Evolutionary conservation across 2,329 filamentous ascomycete species (phyloP).

Genomic region (Neophaeococcomyces aloes): DNA sequence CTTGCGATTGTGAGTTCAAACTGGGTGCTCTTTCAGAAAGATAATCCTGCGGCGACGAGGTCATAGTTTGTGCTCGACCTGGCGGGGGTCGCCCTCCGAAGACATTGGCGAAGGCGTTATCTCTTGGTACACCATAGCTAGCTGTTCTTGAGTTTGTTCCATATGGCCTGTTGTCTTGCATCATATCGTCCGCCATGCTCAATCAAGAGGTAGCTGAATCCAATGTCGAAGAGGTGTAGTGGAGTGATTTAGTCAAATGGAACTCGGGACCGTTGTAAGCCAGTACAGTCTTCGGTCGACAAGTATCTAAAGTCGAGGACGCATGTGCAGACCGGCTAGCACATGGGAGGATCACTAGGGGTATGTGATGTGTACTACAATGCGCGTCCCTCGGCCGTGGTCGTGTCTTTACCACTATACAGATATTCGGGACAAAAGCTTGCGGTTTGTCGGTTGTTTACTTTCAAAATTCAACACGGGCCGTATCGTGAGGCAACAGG

Average conservation of each 20-base stretch:
- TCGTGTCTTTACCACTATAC: too few species aligned
- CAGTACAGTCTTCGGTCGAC: too few species aligned
- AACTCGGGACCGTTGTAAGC: background rate
- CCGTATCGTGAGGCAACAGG: too few species aligned
- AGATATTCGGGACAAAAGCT: too few species aligned
- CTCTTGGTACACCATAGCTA: conserved; percentile 57
- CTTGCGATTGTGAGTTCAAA: conserved; percentile 49
- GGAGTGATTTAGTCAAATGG: background rate
- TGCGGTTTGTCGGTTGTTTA: too few species aligned
- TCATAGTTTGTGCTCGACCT: conserved; percentile 93
- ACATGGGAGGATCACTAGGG: too few species aligned
- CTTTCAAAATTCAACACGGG: too few species aligned
- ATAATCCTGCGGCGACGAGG: conserved; percentile 57
- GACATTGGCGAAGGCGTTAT: conserved; percentile 92
- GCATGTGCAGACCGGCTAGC: too few species aligned
- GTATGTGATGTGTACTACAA: too few species aligned
- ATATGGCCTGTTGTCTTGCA: conserved; percentile 52
- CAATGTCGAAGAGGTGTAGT: background rate
- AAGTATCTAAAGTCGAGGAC: too few species aligned
- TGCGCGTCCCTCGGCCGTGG: too few species aligned
- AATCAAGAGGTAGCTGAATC: conserved; percentile 21
- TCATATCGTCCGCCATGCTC: conserved; percentile 53
- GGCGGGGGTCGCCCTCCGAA: conserved; percentile 79
- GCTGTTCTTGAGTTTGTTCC: conserved; percentile 31
- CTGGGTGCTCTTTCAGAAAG: conserved; percentile 65